Evolutionary conservation across 768 basidiomycete genomes (phyloP).

Genomic region (Lactarius sp.): DNA sequence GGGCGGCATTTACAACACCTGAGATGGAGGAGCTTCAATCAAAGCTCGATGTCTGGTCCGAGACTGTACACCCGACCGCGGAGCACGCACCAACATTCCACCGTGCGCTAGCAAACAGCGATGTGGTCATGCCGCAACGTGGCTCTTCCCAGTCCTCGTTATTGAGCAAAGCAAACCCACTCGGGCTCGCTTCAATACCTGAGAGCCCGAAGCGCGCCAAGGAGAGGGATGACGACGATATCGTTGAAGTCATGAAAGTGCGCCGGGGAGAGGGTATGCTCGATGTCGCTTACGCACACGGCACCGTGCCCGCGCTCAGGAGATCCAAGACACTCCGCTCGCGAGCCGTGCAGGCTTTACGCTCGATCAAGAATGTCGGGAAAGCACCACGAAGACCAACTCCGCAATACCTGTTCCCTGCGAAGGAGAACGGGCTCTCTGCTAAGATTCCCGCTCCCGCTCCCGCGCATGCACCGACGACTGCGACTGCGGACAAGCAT

Average conservation of each 20-base stretch:
- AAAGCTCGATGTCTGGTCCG: conserved; percentile 30
- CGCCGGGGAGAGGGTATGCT: conserved; percentile 31
- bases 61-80: conserved; percentile 26
- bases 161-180: background rate
- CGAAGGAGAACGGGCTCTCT: conserved; percentile 12
- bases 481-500: conserved; percentile 3
- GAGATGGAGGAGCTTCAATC: conserved; percentile 32
- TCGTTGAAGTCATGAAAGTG: conserved; percentile 36
- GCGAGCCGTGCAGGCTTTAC: conserved; percentile 34
- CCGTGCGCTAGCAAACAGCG: conserved; percentile 28
- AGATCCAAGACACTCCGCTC: conserved; percentile 35
- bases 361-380: conserved; percentile 36
- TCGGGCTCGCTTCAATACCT: conserved; percentile 12
- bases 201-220: conserved; percentile 21
- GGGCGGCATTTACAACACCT: conserved; percentile 27
- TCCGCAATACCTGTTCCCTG: conserved; percentile 8
- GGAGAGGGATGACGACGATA: conserved; percentile 31
- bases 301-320: conserved; percentile 26
- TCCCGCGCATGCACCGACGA: background rate
- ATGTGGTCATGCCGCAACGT: conserved; percentile 31
- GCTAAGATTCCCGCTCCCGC: background rate
- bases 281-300: conserved; percentile 26
- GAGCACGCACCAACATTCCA: conserved; percentile 32
- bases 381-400: conserved; percentile 25
- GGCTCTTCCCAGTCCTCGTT: conserved; percentile 21